These are phyloP conservation scores for Pichia sp. DNA, from an alignment of 1,139 yeast species.

Conservation along the genomic window DNA sequence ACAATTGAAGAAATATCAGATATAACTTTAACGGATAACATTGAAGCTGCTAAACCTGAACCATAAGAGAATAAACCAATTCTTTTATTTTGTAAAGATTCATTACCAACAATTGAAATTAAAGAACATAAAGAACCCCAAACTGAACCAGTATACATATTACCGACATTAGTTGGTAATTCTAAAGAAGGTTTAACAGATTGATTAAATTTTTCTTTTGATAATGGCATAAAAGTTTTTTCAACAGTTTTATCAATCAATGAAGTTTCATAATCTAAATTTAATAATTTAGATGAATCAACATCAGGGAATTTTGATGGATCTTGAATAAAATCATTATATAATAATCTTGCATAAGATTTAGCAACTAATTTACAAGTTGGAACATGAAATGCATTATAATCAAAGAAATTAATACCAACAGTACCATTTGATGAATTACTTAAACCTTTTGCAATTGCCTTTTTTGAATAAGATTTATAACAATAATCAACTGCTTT, in stretches of 20 bases:
- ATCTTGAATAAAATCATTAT: conserved; percentile 76
- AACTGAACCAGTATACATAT: conserved; percentile 95
- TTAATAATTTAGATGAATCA: conserved; percentile 42
- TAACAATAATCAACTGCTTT: conserved; percentile 89
- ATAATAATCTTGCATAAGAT: conserved; percentile 86
- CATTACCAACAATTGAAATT: conserved; percentile 68
- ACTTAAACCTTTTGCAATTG: conserved; percentile 48
- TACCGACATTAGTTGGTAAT: conserved; percentile 96
- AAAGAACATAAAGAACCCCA: conserved; percentile 85
- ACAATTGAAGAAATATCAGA: conserved; percentile 76
- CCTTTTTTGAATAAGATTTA: conserved; percentile 73
- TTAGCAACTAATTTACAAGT: conserved; percentile 93
- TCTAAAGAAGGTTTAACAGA: conserved; percentile 76
- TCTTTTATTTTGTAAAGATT: conserved; percentile 72
- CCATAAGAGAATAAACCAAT: conserved; percentile 95
- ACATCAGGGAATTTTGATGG: conserved; percentile 64
- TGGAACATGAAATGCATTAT: conserved; percentile 97
- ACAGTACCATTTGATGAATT: conserved; percentile 44
- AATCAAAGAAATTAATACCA: conserved; percentile 74
- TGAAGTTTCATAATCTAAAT: conserved; percentile 68
- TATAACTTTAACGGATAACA: conserved; percentile 71
- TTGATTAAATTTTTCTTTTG: conserved; percentile 63
- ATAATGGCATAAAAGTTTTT: conserved; percentile 73
- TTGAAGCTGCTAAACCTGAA: conserved; percentile 91
- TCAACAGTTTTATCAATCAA: conserved; percentile 77